Evolutionary conservation across 306 rosid genomes (phyloP).

Genomic region (Fragaria iinumae): DNA sequence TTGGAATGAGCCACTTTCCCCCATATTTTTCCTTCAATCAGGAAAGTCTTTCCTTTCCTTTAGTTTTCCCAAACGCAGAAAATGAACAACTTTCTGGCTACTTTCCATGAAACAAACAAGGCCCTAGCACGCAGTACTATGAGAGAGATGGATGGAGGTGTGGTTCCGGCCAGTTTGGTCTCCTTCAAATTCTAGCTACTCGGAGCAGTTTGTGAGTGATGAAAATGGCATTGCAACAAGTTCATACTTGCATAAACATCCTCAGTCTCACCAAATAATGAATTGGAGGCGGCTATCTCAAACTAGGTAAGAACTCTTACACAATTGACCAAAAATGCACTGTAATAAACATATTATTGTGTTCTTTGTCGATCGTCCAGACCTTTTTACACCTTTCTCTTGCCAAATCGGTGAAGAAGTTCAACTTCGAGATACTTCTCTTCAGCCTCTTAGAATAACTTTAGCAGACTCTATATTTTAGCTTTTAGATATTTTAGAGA

Average conservation of each 20-base stretch:
- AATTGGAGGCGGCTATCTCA: constrained; percentile 86
- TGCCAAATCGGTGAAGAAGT: constrained; percentile 10
- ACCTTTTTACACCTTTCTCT: not conserved
- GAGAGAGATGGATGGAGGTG: constrained; percentile 79
- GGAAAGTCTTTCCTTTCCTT: too few relatives aligned
- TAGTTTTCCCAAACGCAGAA: too few relatives aligned
- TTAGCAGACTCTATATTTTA: too few relatives aligned
- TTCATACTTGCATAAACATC: constrained; percentile 80
- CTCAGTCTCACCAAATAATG: constrained; percentile 78
- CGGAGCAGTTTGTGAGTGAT: constrained; percentile 74
- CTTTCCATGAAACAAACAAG: too few relatives aligned
- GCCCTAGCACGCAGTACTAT: constrained; percentile 29
- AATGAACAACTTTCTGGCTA: too few relatives aligned
- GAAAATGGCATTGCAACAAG: constrained; percentile 62
- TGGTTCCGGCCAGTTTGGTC: constrained; percentile 77
- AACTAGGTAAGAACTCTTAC: constrained; percentile 65
- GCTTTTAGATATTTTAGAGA: too few relatives aligned
- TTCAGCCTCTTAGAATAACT: too few relatives aligned
- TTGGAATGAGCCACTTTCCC: too few relatives aligned
- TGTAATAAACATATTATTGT: not conserved
- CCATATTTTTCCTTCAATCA: too few relatives aligned
- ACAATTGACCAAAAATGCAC: constrained; percentile 13
- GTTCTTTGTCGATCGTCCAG: not conserved
- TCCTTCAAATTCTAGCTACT: constrained; percentile 58
- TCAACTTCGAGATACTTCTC: not conserved